Base-by-base conservation (phyloP, 23 red algal species). In the Gracilaria domingensis region DNA sequence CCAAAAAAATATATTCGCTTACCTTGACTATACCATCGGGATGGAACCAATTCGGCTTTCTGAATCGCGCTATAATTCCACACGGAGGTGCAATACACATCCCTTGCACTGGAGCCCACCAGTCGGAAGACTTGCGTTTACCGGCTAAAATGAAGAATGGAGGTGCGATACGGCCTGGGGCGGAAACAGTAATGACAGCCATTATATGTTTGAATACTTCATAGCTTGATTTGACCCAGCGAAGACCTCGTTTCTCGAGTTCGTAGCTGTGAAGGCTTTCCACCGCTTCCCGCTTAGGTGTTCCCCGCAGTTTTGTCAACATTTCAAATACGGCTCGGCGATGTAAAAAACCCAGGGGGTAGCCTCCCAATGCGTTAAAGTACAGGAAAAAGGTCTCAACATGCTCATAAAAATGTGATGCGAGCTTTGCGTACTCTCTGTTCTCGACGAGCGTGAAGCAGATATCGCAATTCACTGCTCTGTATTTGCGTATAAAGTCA, bases 141-240 rank as follows among this genome's bases (percentile, higher is more conserved):
- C 71, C 86, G n/a, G 54, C 55, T 6, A 90, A 16, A 40, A 90
- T 81, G 4, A 90, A 79, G 40, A 90, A 81, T 28, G 35, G 72
- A 53, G 73, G 73, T 20, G 86, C 21, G 0, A 69, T 50, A 40
- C 23, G 23, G 18, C 86, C 86, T 20, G 56, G 26, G n/a, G 56
- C 49, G 20, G 73, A 60, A 21, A 37, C 86, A 51, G 58, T n/a
- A 44, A 90, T 38, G 16, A 90, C 65, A 69, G 86, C 86, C 1
- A 57, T 79, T 8, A 90, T 81, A 23, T 90, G 86, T 53, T 54
- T 77, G 1, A 4, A 32, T 29, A 12, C 26, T 35, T 50, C 29
- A n/a, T 76, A 60, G 3, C 47, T 61, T 2, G 64, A 74, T 29
- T 73, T 73, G 4, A 87, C 42, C 6, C 2, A 33, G 17, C 62